A percentile compares a stretch with the other conserved stretches of the same genome.
Conservation (phyloP, 176 grass and related monocot genomes). For the Poa pratensis region DNA sequence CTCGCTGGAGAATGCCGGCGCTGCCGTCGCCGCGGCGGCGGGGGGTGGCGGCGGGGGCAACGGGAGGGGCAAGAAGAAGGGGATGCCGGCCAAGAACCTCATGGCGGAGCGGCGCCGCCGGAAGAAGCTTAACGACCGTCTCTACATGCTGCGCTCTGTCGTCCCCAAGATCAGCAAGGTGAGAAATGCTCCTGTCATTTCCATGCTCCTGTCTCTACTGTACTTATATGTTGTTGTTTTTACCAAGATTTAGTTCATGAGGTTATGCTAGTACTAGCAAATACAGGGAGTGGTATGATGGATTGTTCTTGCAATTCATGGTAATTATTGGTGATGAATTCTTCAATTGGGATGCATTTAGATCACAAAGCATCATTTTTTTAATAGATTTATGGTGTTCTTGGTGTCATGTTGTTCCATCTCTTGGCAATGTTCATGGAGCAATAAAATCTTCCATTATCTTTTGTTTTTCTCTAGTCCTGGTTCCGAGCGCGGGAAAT, state of each 20-base stretch:
- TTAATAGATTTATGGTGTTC: conserved; percentile 32
- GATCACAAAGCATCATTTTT: conserved; percentile 16
- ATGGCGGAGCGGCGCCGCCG: conserved; percentile 81
- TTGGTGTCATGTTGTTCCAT: not conserved
- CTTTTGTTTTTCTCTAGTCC: too few species aligned
- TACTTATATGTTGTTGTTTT: not conserved
- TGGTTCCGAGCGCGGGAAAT: not conserved
- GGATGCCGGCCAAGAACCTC: conserved; percentile 80
- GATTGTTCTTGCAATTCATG: not conserved
- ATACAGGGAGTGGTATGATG: not conserved
- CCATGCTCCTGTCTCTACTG: not conserved
- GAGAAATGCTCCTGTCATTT: not conserved
- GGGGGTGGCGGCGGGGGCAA: conserved; percentile 30
- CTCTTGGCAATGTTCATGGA: not conserved
- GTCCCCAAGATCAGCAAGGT: conserved; percentile 95
- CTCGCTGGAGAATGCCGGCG: conserved; percentile 55
- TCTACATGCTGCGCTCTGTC: conserved; percentile 83
- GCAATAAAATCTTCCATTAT: not conserved
- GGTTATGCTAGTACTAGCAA: not conserved
- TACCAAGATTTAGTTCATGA: conserved; percentile 6
- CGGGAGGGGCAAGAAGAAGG: conserved; percentile 76
- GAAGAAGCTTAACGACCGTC: conserved; percentile 87
- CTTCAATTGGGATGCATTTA: conserved; percentile 14
- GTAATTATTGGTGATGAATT: conserved; percentile 28
- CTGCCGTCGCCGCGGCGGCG: not conserved